phyloP scores from a whole-genome alignment of 495 filamentous ascomycete genomes.

The Penicillium malachiteum region DNA sequence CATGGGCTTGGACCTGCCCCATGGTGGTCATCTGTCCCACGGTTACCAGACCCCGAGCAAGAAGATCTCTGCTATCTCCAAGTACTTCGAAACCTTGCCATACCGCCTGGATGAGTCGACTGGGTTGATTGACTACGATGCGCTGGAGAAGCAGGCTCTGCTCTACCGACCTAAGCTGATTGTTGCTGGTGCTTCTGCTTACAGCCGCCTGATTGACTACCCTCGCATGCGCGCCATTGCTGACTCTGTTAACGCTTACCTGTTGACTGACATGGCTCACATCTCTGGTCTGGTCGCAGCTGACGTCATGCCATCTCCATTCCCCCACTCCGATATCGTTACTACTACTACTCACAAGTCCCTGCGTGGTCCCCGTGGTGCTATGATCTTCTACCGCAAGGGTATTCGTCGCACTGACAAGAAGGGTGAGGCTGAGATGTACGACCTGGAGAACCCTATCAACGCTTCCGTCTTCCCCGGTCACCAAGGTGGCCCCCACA shows the following conservation, averaged over 20 bases:
- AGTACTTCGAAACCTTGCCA: slow-evolving; percentile 97
- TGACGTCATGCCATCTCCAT: slow-evolving; percentile 86
- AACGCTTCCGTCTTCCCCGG: slow-evolving; percentile 98
- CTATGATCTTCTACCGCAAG: slow-evolving; percentile 97
- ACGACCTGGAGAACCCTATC: slow-evolving; percentile 91
- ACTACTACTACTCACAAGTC: slow-evolving; percentile 99
- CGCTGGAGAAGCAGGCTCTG: slow-evolving; percentile 77
- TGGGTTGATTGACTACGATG: slow-evolving; percentile 90
- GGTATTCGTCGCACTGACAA: slow-evolving; percentile 86
- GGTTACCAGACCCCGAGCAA: slow-evolving; percentile 97
- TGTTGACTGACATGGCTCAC: slow-evolving; percentile 96
- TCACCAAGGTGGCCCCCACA: slow-evolving; percentile 97
- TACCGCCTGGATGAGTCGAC: slow-evolving; percentile 90
- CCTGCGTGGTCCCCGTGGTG: slow-evolving; percentile 87
- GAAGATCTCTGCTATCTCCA: slow-evolving; percentile 97
- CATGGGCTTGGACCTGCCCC: slow-evolving; percentile 95
- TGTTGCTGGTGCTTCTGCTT: slow-evolving; percentile 90
- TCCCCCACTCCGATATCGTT: slow-evolving; percentile 85
- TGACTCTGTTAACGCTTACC: slow-evolving; percentile 87
- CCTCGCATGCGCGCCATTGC: slow-evolving; percentile 80
- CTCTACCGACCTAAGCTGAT: slow-evolving; percentile 95
- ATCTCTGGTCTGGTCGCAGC: slow-evolving; percentile 93
- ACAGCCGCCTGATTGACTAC: slow-evolving; percentile 94
- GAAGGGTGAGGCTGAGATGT: slow-evolving; percentile 78
- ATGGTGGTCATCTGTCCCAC: slow-evolving; percentile 95